Evolutionary conservation across 306 rosid species (phyloP), one percentile per base, ranked within the genome.

Genomic region (Prunus fruticosa): DNA sequence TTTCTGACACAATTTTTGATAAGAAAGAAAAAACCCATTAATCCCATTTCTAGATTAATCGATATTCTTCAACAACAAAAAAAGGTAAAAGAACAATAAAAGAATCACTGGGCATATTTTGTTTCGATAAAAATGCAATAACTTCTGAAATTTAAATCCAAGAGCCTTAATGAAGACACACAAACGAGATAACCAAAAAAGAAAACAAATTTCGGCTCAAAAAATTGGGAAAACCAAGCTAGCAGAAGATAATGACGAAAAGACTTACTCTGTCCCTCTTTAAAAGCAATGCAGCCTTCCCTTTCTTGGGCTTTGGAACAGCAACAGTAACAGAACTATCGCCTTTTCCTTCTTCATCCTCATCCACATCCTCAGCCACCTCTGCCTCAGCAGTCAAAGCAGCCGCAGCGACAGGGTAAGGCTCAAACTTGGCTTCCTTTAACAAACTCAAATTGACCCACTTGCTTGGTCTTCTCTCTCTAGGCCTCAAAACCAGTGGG

Each of bases 211-310:
- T 69, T 9, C 16, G 16, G 47, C 53, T 2, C 65, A 60, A 34
- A 72, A 54, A 61, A 50, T 14, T 9, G 8, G 13, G 0, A 67
- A 72, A 5, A 22, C 20, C 8, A 25, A 12, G 4, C 30, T 8
- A 13, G 14, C 9, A 43, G 7, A 73, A 7, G 1, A 28, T 62
- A 84, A 50, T 27, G 15, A 58, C 11, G 67, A 60, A 43, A 72
- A 11, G 50, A 56, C 84, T 75, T 83, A 95, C 99, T 84, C 98
- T 88, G 8, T 95, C 99, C 72, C 97, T 88, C 88, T 92, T 92
- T 69, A 95, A 91, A 71, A 71, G 92, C 85, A 95, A 86, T 66
- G 99, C 98, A 45, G 97, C 93, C 76, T 95, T 95, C 52, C 98
- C 99, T 61, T 83, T 91, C 87, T 89, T 92, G 11, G 97, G 98